Evolutionary conservation across 2,329 filamentous ascomycete species (phyloP), one percentile per base, ranked within the genome.

Genomic region (Dactylellina haptotyla): DNA sequence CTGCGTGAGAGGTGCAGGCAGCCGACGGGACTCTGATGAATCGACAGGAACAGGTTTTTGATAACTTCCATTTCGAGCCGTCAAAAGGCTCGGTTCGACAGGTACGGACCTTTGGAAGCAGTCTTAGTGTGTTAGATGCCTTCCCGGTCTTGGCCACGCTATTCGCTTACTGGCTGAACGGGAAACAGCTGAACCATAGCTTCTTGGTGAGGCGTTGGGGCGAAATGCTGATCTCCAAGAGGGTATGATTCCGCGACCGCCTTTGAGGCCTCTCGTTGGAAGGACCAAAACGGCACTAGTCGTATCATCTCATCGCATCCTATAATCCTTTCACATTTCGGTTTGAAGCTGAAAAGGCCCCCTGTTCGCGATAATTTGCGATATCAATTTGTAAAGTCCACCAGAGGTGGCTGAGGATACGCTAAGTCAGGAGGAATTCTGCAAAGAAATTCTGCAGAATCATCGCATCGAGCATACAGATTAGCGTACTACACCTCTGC

Each of bases 161-260:
- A 53, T 37, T 59, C 63, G 63, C 63, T 67, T 67, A 50, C 53
- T 59, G 43, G 61, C 28, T 30, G 59, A 46, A 34, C 41, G 57
- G 48, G 34, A 37, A 25, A 57, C 61, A 45, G n/a, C 26, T 26
- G 30, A 65, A 65, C 39, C 57, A 34, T 48, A 51, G 32, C 59
- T 43, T 32, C 6, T 16, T 4, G 26, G 26, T 25, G 23, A 64
- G 57, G 41, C 18, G 12, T 39, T 23, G 25, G 28, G 51, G 51
- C 50, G 37, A 43, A 14, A 16, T 23, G 4, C 12, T 12, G 46
- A n/a, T 16, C 34, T 41, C 37, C 23, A 63, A 50, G 23, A 23
- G 5, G 41, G 39, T 3, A 26, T 20, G 28, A 32, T 30, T 30
- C 41, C 23, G 30, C 18, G 58, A 51, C 26, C 23, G 14, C 30